Base-by-base conservation (phyloP, 768 basidiomycete genomes). In the Mrakia frigida region DNA sequence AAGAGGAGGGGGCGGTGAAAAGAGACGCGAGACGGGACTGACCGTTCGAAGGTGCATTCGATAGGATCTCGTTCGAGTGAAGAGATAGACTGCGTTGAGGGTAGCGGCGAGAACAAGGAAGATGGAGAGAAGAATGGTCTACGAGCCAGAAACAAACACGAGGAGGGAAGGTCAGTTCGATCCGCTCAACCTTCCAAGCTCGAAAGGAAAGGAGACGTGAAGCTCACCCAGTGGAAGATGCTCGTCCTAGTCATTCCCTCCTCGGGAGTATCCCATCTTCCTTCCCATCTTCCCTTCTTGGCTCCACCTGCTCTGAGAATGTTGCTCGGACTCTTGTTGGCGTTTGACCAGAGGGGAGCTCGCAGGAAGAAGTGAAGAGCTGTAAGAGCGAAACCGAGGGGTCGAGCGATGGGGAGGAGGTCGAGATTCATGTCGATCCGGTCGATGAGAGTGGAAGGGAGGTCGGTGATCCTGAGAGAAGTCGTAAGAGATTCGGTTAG, bases 21-120 rank as follows among this genome's bases (percentile, higher is more conserved):
- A 10, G 41, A 63, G 46, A 28, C 37, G 39, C 61, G 60, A 39
- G 39, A 33, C 33, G 23, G 23, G 46, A 72, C 43, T 61, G 59
- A 67, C 70, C 18, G 76, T 78, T 37, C 67, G 37, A 23, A 61
- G 65, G 52, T 74, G 73, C 50, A 78, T 73, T 21, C 73, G 25
- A 35, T 78, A 78, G 0, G 72, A 59, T 21, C 77, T 50, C 28
- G 73, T 74, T 25, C 77, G 53, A 11, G 77, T 74, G 67, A 69
- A 78, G 39, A 78, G 63, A 46, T 78, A 78, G 37, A 78, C 46
- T 4, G 77, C 72, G 56, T 78, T 78, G 43, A 70, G 37, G 16
- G 46, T 46, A 9, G 73, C 37, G 25, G 68, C 31, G 14, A 78
- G 46, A 6, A 78, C 37, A 31, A 78, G 73, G 25, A 70, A 14